Conservation (phyloP, 257 asterid genomes). For the Jaltomata sinuosa region DNA sequence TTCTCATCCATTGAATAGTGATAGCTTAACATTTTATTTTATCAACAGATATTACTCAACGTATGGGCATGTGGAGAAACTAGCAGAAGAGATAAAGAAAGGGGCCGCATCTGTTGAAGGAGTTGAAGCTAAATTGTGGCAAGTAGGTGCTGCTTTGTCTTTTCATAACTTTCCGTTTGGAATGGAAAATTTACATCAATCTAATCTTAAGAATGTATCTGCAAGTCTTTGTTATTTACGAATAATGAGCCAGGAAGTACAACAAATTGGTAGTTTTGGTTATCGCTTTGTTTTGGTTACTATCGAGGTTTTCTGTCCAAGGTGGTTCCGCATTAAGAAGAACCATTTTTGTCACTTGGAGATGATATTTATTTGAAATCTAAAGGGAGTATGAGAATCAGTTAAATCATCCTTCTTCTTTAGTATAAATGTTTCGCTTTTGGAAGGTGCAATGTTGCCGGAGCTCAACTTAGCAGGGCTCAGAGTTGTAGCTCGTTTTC, state of each 20-base stretch:
- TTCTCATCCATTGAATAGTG: background rate
- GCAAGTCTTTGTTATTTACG: background rate
- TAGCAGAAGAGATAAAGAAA: slow-evolving; percentile 65
- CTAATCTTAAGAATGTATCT: background rate
- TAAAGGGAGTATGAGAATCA: background rate
- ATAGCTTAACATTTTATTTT: background rate
- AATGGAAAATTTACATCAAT: background rate
- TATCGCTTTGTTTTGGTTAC: background rate
- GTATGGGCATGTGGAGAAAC: slow-evolving; percentile 78
- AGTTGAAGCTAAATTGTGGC: slow-evolving; percentile 75
- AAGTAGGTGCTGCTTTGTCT: slow-evolving; percentile 28
- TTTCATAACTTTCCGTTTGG: background rate
- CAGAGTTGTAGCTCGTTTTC: background rate
- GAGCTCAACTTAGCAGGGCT: background rate
- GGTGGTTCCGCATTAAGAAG: background rate
- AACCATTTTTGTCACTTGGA: background rate
- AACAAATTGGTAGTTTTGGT: background rate
- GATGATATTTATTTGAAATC: background rate
- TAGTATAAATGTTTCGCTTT: background rate
- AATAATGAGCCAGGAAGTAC: background rate
- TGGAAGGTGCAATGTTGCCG: background rate
- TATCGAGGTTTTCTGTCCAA: background rate
- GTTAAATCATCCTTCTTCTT: background rate
- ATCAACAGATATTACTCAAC: slow-evolving; percentile 52
- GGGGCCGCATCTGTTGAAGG: slow-evolving; percentile 74